Percentiles rank a stretch among this genome's conserved stretches.
Evolutionary conservation across 495 filamentous ascomycete genomes (phyloP).

Genomic region (Aspergillus ellipticus): DNA sequence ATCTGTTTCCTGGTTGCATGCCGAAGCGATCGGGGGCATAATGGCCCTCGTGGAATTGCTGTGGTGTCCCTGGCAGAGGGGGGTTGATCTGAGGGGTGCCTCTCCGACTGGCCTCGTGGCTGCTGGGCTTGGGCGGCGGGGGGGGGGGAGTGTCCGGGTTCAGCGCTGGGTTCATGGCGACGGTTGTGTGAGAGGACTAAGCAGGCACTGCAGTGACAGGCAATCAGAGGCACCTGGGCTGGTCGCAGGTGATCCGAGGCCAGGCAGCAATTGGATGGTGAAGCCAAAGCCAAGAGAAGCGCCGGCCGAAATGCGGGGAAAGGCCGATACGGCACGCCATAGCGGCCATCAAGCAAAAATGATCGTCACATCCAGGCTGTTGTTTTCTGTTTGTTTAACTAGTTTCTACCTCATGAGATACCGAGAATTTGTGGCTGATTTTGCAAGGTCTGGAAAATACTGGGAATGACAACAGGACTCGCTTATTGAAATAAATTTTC

Average conservation of each 20-base stretch:
- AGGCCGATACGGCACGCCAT: neutral
- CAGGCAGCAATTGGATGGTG: neutral
- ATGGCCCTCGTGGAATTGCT: slow-evolving; percentile 23
- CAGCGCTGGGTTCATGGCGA: slow-evolving; percentile 29
- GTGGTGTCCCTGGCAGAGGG: slow-evolving; percentile 30
- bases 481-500: neutral
- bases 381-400: no score
- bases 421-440: no score
- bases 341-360: neutral
- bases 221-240: neutral
- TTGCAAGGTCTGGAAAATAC: no score
- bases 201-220: neutral
- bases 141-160: slow-evolving; percentile 58
- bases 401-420: no score
- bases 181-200: neutral
- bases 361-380: no score
- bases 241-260: neutral
- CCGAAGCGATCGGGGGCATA: slow-evolving; percentile 18
- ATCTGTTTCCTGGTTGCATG: slow-evolving; percentile 17
- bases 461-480: no score
- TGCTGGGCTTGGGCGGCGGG: slow-evolving; percentile 68
- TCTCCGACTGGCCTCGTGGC: slow-evolving; percentile 64
- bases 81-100: slow-evolving; percentile 52
- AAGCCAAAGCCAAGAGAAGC: neutral
- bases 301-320: neutral